Conservation (phyloP, 306 rosid species). For the Senna siamea region DNA sequence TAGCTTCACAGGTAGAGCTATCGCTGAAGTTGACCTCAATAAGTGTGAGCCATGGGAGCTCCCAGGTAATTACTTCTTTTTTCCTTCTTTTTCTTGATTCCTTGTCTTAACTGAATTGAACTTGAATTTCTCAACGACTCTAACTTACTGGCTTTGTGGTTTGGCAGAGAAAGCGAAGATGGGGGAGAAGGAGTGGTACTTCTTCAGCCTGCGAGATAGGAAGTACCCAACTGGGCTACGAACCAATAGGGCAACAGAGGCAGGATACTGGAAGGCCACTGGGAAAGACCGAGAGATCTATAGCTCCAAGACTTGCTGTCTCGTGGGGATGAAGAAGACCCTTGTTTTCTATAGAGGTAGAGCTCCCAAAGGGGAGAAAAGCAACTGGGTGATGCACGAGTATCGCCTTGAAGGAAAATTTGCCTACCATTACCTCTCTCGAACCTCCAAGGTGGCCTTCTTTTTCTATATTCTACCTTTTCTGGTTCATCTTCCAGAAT, state of each 20-base stretch:
- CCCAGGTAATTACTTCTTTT: slow-evolving; percentile 51
- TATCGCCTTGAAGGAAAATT: slow-evolving; percentile 94
- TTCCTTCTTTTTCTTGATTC: not conserved
- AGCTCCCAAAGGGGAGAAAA: slow-evolving; percentile 89
- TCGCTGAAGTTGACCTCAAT: slow-evolving; percentile 93
- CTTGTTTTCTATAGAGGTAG: slow-evolving; percentile 87
- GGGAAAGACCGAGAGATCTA: slow-evolving; percentile 89
- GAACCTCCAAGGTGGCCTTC: slow-evolving; percentile 64
- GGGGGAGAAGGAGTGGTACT: slow-evolving; percentile 98
- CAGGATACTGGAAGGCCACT: slow-evolving; percentile 97
- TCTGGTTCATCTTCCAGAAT: no score
- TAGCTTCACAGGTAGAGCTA: slow-evolving; percentile 69
- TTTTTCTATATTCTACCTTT: no score
- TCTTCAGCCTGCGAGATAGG: slow-evolving; percentile 76
- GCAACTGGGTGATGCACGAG: slow-evolving; percentile 97
- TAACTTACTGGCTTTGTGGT: no score
- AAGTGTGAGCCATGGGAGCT: slow-evolving; percentile 98
- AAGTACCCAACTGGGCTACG: slow-evolving; percentile 90
- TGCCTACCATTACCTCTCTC: slow-evolving; percentile 83
- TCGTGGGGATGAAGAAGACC: slow-evolving; percentile 94
- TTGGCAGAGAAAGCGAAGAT: slow-evolving; percentile 80
- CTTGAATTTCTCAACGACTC: no score
- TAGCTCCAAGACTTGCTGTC: slow-evolving; percentile 64
- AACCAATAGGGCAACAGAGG: slow-evolving; percentile 86
- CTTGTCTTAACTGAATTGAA: no score